Evolutionary conservation across 2,329 filamentous ascomycete species (phyloP).

Genomic region (Calonectria pteridis): DNA sequence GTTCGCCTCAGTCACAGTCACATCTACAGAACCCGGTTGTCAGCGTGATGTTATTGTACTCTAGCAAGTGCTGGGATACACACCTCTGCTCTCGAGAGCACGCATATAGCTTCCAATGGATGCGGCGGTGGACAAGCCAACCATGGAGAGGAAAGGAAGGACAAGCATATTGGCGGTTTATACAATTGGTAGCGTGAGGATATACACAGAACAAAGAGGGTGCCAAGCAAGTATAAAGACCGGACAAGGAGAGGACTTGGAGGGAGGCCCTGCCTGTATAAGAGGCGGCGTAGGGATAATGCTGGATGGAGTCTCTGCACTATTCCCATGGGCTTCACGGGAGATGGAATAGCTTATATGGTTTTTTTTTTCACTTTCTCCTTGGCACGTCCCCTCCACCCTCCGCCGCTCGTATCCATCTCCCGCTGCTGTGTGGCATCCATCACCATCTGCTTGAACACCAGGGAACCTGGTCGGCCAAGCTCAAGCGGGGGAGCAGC

Average conservation of each 20-base stretch:
- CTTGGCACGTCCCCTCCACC: not conserved
- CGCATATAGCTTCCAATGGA: constrained; percentile 42
- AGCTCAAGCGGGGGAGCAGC: not conserved
- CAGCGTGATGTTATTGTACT: not conserved
- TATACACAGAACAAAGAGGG: not conserved
- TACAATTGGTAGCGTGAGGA: not conserved
- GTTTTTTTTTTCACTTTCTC: not conserved
- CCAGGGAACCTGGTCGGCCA: not conserved
- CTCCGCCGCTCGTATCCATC: constrained; percentile 2
- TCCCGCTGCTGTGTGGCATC: not conserved
- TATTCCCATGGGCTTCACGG: not conserved
- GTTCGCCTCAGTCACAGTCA: constrained; percentile 47
- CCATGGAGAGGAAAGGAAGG: constrained; percentile 42
- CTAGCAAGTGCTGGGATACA: constrained; percentile 8
- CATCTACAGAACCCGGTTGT: not conserved
- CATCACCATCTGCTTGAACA: not conserved
- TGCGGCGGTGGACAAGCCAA: constrained; percentile 43
- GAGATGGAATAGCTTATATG: not conserved
- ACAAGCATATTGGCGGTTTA: constrained; percentile 38
- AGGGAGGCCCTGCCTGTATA: not conserved
- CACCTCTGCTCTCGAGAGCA: constrained; percentile 51
- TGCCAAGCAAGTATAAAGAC: not conserved
- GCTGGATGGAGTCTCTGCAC: not conserved
- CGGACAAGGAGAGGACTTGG: constrained; percentile 1
- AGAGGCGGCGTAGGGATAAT: constrained; percentile 4